A percentile compares a stretch with the other conserved stretches of the same genome.
Evolutionary conservation across 345 rosid genomes (phyloP).

Genomic region (Bruguiera parviflora): DNA sequence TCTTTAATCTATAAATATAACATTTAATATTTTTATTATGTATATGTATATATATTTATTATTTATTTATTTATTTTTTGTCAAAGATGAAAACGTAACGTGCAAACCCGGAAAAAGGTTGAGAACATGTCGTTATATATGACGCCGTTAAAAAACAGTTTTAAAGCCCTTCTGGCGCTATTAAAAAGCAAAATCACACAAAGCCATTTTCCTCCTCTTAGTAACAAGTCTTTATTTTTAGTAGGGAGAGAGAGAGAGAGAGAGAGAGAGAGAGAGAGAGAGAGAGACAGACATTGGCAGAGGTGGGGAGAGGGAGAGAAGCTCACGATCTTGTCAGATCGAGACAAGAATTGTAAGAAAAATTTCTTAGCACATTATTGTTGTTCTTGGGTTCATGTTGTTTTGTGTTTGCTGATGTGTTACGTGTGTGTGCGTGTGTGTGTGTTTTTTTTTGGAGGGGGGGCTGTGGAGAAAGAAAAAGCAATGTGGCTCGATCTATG

Average conservation of each 20-base stretch:
- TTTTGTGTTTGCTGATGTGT: background rate
- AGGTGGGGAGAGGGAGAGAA: slow-evolving; percentile 14
- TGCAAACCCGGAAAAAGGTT: background rate
- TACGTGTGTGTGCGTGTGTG: background rate
- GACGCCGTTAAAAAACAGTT: slow-evolving; percentile 24
- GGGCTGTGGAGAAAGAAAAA: background rate
- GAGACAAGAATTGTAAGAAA: slow-evolving; percentile 34
- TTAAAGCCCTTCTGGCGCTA: slow-evolving; percentile 11
- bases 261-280: no score
- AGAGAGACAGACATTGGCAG: no score
- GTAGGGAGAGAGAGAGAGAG: slow-evolving; percentile 22
- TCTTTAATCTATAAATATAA: no score
- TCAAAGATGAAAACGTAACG: no score
- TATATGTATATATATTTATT: no score
- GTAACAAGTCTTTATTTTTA: slow-evolving; percentile 11
- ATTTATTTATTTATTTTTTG: no score
- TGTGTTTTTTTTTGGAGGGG: background rate
- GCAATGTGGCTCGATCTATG: slow-evolving; percentile 32
- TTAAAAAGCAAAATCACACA: slow-evolving; percentile 27
- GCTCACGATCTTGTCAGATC: slow-evolving; percentile 54
- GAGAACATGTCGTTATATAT: slow-evolving; percentile 1
- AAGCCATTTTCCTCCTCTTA: background rate
- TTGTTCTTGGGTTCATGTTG: background rate
- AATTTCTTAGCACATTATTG: slow-evolving; percentile 16
- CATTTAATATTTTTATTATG: no score